Conservation (phyloP, 371 early-diverging fungal species). For the Lichtheimia corymbifera region DNA sequence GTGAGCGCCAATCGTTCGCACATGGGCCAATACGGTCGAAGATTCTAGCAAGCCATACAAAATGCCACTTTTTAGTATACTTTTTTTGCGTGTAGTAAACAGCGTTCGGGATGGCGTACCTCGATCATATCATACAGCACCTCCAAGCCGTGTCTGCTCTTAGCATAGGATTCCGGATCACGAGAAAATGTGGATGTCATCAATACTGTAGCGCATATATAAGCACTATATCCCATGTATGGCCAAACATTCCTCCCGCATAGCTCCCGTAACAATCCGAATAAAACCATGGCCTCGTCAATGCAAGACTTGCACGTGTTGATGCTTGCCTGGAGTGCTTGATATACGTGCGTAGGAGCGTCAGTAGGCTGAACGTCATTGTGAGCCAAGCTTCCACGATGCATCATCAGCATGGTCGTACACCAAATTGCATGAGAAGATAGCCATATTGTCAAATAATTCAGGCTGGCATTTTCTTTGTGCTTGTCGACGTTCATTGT, state of each 20-base stretch:
- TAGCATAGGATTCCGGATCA: constrained; percentile 27
- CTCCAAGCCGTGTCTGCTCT: constrained; percentile 27
- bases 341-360: constrained; percentile 18
- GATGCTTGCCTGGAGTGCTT: constrained; percentile 29
- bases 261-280: constrained; percentile 27
- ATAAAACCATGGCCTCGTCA: constrained; percentile 33
- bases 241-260: constrained; percentile 40
- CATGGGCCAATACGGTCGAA: constrained; percentile 42
- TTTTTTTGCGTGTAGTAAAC: too few species aligned
- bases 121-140: constrained; percentile 27
- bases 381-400: constrained; percentile 44
- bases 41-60: constrained; percentile 2
- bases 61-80: not conserved
- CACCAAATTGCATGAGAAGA: constrained; percentile 39
- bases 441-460: constrained; percentile 41
- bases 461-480: constrained; percentile 28
- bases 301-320: constrained; percentile 31
- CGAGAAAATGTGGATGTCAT: constrained; percentile 47
- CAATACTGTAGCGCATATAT: constrained; percentile 45
- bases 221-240: constrained; percentile 46
- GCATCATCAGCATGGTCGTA: constrained; percentile 38
- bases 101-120: not conserved
- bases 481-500: constrained; percentile 20
- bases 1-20: constrained; percentile 40
- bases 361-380: constrained; percentile 23